A percentile compares a stretch with the other conserved stretches of the same genome.
These are phyloP conservation scores for Jatropha curcas DNA, from an alignment of 345 rosid genomes.

Conservation along the genomic window DNA sequence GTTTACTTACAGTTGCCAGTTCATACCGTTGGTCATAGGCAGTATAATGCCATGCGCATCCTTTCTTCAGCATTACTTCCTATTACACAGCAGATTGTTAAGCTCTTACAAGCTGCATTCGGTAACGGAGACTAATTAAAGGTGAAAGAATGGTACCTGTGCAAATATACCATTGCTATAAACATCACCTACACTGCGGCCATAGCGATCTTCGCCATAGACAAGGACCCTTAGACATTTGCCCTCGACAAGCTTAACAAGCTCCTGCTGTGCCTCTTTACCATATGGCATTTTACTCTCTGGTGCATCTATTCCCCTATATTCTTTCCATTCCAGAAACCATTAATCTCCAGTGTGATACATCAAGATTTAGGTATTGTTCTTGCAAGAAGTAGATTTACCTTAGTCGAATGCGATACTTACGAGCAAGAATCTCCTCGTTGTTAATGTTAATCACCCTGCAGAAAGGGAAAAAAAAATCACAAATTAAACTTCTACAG, in stretches of 20 bases:
- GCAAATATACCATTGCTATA: conserved; percentile 68
- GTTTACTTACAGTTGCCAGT: conserved; percentile 50
- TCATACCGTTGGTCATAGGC: conserved; percentile 59
- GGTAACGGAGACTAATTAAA: background rate
- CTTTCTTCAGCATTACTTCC: conserved; percentile 85
- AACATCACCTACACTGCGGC: conserved; percentile 70
- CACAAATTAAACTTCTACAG: background rate
- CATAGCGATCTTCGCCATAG: conserved; percentile 64
- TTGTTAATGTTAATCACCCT: conserved; percentile 49
- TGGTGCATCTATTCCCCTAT: conserved; percentile 92
- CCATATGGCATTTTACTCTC: conserved; percentile 78
- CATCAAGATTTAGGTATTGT: background rate
- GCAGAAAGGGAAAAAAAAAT: background rate
- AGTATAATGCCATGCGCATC: conserved; percentile 78
- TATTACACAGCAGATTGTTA: conserved; percentile 1
- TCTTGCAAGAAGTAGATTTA: conserved; percentile 16
- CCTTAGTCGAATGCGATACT: conserved; percentile 75
- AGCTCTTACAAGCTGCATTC: background rate
- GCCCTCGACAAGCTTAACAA: conserved; percentile 57
- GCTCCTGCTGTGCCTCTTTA: conserved; percentile 61
- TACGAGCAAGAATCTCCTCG: conserved; percentile 68
- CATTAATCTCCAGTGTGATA: background rate
- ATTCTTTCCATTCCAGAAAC: conserved; percentile 14
- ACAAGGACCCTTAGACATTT: conserved; percentile 62
- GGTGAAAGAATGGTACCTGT: conserved; percentile 38